A percentile compares a stretch with the other conserved stretches of the same genome.
Evolutionary conservation across 768 basidiomycete species (phyloP).

Genomic region (Psilocybe subaeruginosa): DNA sequence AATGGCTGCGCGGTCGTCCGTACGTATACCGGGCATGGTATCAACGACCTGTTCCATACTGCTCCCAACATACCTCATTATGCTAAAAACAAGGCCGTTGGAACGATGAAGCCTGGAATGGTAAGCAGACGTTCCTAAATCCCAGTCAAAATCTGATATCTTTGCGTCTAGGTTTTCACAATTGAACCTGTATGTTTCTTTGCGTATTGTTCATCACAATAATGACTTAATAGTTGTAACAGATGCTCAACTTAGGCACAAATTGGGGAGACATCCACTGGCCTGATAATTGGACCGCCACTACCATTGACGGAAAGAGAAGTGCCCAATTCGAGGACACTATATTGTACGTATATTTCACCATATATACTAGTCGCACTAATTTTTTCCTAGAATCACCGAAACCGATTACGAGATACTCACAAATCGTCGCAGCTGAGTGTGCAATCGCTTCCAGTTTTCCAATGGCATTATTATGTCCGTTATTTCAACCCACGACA

Average conservation of each 20-base stretch:
- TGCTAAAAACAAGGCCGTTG: constrained; percentile 91
- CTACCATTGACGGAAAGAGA: constrained; percentile 85
- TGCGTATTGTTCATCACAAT: constrained; percentile 56
- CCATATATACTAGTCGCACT: neutral
- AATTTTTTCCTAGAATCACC: constrained; percentile 65
- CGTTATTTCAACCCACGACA: neutral
- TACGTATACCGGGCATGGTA: constrained; percentile 90
- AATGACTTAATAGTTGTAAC: constrained; percentile 18
- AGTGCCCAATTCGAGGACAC: constrained; percentile 99
- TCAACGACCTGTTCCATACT: constrained; percentile 84
- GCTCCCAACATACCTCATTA: constrained; percentile 93
- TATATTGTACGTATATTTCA: constrained; percentile 68
- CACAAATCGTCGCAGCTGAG: constrained; percentile 51
- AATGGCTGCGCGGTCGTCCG: constrained; percentile 91
- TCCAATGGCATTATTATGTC: neutral
- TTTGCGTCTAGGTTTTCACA: constrained; percentile 10
- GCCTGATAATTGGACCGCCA: constrained; percentile 97
- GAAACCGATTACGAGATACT: constrained; percentile 90
- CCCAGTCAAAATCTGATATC: neutral
- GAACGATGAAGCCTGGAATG: constrained; percentile 94
- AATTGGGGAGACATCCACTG: constrained; percentile 81
- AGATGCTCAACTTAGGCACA: constrained; percentile 93
- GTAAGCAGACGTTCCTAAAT: constrained; percentile 42
- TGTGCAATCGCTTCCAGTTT: neutral
- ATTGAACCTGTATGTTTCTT: constrained; percentile 15